Evolutionary conservation across 2,329 filamentous ascomycete species (phyloP).

Genomic region (Hypomyces rosellus): DNA sequence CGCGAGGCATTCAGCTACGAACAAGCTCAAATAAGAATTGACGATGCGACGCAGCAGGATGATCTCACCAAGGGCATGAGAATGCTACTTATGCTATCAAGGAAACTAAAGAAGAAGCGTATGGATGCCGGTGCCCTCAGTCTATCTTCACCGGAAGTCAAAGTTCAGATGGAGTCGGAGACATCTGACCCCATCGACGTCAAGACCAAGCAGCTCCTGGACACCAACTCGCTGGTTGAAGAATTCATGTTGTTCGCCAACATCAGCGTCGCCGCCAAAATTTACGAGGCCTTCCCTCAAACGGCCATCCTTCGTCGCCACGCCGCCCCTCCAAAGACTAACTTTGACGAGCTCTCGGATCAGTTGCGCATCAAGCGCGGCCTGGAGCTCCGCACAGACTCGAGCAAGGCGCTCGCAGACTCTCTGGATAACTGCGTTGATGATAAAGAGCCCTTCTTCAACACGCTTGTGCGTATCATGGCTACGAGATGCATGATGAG

Average conservation of each 20-base stretch:
- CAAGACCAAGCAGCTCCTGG: conserved; percentile 87
- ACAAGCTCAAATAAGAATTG: conserved; percentile 87
- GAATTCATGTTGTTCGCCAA: conserved; percentile 99
- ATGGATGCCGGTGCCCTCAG: conserved; percentile 95
- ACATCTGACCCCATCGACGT: conserved; percentile 94
- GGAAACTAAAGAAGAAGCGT: conserved; percentile 88
- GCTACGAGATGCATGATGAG: conserved; percentile 99
- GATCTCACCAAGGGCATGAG: conserved; percentile 88
- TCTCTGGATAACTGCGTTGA: conserved; percentile 84
- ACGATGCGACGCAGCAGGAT: conserved; percentile 80
- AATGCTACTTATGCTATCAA: conserved; percentile 77
- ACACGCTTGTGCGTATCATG: conserved; percentile 94
- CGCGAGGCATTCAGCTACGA: conserved; percentile 98
- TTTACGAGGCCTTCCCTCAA: conserved; percentile 88
- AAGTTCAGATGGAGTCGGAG: conserved; percentile 90
- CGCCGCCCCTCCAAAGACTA: conserved; percentile 85
- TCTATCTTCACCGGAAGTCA: conserved; percentile 95
- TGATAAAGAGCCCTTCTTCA: conserved; percentile 84
- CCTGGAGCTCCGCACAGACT: conserved; percentile 74
- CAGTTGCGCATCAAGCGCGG: conserved; percentile 84
- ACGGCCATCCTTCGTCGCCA: conserved; percentile 91
- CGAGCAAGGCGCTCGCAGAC: conserved; percentile 87
- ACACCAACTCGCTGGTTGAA: conserved; percentile 95
- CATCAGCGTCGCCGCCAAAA: conserved; percentile 83
- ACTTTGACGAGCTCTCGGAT: conserved; percentile 89